Percentiles rank a stretch among this genome's conserved stretches.
Conservation (phyloP, 2,329 filamentous ascomycete genomes). For the Neonectria punicea region DNA sequence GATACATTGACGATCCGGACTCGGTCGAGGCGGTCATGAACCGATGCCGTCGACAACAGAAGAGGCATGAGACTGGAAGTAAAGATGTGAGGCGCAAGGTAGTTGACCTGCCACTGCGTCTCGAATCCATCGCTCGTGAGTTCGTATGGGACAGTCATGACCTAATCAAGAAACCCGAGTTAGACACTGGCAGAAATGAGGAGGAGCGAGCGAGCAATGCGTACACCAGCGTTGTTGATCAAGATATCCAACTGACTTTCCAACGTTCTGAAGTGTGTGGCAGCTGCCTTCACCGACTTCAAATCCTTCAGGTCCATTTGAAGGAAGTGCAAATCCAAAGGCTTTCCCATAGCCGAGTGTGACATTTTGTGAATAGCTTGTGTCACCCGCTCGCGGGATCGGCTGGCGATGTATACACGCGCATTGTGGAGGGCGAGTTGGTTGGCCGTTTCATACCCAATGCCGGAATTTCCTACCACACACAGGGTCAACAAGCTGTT, state of each 20-base stretch:
- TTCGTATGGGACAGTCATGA: slow-evolving; percentile 36
- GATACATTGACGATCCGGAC: slow-evolving; percentile 41
- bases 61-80: slow-evolving; percentile 32
- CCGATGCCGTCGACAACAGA: slow-evolving; percentile 27
- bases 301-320: no score
- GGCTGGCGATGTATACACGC: no score
- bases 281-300: no score
- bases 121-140: slow-evolving; percentile 36
- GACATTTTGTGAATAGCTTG: no score
- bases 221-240: slow-evolving; percentile 27
- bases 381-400: no score
- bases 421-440: no score
- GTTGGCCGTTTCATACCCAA: no score
- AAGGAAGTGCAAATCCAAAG: no score
- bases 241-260: slow-evolving; percentile 33
- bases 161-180: slow-evolving; percentile 33
- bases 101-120: slow-evolving; percentile 38
- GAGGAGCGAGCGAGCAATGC: background rate
- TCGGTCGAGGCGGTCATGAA: slow-evolving; percentile 21
- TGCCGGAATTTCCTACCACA: no score
- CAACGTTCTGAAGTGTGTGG: background rate
- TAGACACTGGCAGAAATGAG: background rate
- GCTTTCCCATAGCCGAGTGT: no score
- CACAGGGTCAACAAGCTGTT: no score
- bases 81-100: slow-evolving; percentile 34